Evolutionary conservation across 768 basidiomycete species (phyloP).

Genomic region (Tubosaeta sp.): DNA sequence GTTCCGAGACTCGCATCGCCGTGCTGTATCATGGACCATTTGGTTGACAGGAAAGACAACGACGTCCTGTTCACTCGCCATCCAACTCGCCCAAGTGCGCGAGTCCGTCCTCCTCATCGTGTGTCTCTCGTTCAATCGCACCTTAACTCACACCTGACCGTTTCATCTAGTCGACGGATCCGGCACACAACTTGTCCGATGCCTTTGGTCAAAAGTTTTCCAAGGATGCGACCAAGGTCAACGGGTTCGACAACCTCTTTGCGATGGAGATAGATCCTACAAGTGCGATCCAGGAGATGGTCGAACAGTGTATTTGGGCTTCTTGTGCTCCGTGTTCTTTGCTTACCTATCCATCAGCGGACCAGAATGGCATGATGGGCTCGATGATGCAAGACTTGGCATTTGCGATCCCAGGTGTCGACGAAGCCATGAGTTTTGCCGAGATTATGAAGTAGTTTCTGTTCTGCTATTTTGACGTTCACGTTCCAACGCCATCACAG

Average conservation of each 20-base stretch:
- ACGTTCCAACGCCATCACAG: constrained; percentile 36
- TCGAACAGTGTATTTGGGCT: constrained; percentile 76
- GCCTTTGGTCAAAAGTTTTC: constrained; percentile 99
- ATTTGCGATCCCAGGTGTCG: constrained; percentile 98
- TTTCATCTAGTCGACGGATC: constrained; percentile 82
- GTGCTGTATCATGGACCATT: not conserved
- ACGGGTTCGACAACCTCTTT: constrained; percentile 92
- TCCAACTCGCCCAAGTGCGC: constrained; percentile 84
- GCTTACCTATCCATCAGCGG: constrained; percentile 45
- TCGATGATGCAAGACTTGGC: constrained; percentile 99
- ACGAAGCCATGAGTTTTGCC: constrained; percentile 99
- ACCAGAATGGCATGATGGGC: constrained; percentile 93
- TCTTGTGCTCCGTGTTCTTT: not conserved
- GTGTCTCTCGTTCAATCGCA: constrained; percentile 28
- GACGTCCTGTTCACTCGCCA: constrained; percentile 96
- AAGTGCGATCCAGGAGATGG: constrained; percentile 98
- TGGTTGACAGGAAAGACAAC: constrained; percentile 83
- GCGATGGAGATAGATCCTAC: constrained; percentile 99
- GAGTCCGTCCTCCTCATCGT: constrained; percentile 98
- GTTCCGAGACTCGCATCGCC: not conserved
- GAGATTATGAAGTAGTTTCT: constrained; percentile 93
- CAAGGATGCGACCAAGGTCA: constrained; percentile 97
- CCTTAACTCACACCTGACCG: not conserved
- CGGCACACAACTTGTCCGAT: constrained; percentile 99
- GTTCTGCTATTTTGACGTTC: not conserved